Percentiles rank a stretch among this genome's conserved stretches.
phyloP scores from a whole-genome alignment of 139 green algal genomes.

The Nannochloris sp. region DNA sequence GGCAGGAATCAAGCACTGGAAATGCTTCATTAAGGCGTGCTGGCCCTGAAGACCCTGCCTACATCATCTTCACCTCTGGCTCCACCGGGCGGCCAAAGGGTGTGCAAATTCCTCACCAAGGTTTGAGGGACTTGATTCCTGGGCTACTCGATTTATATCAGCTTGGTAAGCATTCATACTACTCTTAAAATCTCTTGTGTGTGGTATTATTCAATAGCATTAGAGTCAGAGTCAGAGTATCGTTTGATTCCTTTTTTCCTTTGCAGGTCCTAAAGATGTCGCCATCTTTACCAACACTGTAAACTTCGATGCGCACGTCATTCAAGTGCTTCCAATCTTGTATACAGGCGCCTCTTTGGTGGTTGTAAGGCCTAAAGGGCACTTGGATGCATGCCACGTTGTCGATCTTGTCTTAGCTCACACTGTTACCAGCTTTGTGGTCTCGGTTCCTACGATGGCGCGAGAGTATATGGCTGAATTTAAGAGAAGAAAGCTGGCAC shows the following conservation, averaged over 20 bases:
- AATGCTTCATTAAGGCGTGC: background rate
- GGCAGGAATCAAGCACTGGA: background rate
- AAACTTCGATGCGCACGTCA: conserved; percentile 20
- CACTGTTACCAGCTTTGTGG: conserved; percentile 1
- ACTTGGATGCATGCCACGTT: conserved; percentile 9
- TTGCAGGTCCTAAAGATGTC: background rate
- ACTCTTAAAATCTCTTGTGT: background rate
- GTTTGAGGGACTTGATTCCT: conserved; percentile 23
- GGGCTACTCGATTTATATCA: background rate
- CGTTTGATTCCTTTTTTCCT: background rate
- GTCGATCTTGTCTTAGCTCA: conserved; percentile 3
- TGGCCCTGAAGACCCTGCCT: background rate
- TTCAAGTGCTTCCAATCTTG: background rate
- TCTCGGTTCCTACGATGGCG: conserved; percentile 8
- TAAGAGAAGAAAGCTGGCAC: conserved; percentile 6
- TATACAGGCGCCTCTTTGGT: background rate
- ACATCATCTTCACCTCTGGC: no score
- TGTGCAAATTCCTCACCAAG: conserved; percentile 25
- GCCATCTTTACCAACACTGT: background rate
- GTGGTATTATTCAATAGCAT: background rate
- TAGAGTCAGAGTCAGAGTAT: background rate
- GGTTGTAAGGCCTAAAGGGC: background rate
- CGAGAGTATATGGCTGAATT: background rate
- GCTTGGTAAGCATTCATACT: background rate
- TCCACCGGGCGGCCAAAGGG: conserved; percentile 47